Conservation (phyloP, 2,329 filamentous ascomycete species). For the Epichloe hybrida region DNA sequence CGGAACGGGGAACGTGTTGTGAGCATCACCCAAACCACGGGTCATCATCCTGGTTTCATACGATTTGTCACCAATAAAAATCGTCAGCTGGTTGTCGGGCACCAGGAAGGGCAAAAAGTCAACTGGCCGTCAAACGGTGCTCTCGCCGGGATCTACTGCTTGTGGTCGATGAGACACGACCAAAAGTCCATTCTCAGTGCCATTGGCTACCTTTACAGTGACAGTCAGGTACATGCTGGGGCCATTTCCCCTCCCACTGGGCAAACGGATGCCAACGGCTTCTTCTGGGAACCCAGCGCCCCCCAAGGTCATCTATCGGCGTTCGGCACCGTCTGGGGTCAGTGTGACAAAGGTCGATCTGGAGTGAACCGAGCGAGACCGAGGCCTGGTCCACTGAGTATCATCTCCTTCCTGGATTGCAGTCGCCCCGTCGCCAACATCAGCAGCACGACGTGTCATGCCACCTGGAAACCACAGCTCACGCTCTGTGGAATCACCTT, state of each 20-base stretch:
- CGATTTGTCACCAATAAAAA: neutral
- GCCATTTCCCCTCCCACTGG: neutral
- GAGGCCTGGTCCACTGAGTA: neutral
- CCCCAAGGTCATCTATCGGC: neutral
- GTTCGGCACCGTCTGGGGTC: neutral
- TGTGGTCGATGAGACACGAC: neutral
- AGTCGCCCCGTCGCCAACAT: neutral
- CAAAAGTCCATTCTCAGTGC: neutral
- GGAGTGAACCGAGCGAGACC: neutral
- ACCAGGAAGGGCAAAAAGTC: neutral
- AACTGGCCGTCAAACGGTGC: neutral
- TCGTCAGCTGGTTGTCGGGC: conserved; percentile 17
- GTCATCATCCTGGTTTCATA: neutral
- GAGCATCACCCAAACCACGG: neutral
- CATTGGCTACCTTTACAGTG: neutral
- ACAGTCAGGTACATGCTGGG: neutral
- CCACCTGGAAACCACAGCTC: neutral
- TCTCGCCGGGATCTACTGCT: neutral
- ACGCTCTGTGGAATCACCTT: neutral
- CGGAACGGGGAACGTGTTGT: neutral
- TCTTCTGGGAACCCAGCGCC: neutral
- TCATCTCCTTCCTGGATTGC: neutral
- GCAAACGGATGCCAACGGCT: neutral
- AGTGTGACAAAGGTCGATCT: neutral
- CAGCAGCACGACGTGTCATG: neutral